Base-by-base conservation (phyloP, 805 yeast genomes). In the Vanderwaltozyma verrucispora region DNA sequence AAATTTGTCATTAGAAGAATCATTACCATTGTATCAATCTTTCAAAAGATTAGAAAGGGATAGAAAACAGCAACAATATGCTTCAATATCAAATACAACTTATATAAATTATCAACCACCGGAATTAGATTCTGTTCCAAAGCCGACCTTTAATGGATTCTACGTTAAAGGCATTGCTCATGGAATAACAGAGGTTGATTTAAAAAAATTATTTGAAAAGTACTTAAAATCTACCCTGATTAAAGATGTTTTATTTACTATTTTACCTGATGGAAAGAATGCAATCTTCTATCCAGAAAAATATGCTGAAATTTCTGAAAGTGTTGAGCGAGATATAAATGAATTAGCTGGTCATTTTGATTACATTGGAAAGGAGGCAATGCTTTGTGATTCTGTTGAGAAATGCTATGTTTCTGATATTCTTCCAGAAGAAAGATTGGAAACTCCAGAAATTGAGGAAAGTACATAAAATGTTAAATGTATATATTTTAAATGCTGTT, bases 121-220 rank as follows among this genome's bases (percentile, higher is more conserved):
- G 44, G 43, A 54, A 35, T n/a, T n/a, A n/a, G n/a, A n/a, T n/a
- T n/a, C n/a, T n/a, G n/a, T n/a, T n/a, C n/a, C n/a, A n/a, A n/a
- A n/a, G n/a, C n/a, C n/a, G n/a, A n/a, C n/a, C n/a, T n/a, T n/a
- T n/a, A 80, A 80, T 54, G 75, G 81, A 1, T 62, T 80, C 36
- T 48, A 72, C 13, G 66, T 81, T 11, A 61, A 62, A 26, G 77
- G 74, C 38, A 63, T 74, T 3, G 69, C 71, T 28, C 62, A 69
- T 35, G 84, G 83, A 1, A 64, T 71, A 2, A 68, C 75, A 0
- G 60, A 58, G 36, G 68, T 66, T 8, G 71, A 67, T 15, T 44
- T 77, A 10, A 69, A 65, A 33, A 48, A 41, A 0, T 50, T 56
- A 9, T 51, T 69, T 16, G 55, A 56, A 11, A 40, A 43, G 13